A percentile compares a stretch with the other conserved stretches of the same genome.
Conservation (phyloP, 202 grass and related monocot genomes). For the Panicum virgatum region DNA sequence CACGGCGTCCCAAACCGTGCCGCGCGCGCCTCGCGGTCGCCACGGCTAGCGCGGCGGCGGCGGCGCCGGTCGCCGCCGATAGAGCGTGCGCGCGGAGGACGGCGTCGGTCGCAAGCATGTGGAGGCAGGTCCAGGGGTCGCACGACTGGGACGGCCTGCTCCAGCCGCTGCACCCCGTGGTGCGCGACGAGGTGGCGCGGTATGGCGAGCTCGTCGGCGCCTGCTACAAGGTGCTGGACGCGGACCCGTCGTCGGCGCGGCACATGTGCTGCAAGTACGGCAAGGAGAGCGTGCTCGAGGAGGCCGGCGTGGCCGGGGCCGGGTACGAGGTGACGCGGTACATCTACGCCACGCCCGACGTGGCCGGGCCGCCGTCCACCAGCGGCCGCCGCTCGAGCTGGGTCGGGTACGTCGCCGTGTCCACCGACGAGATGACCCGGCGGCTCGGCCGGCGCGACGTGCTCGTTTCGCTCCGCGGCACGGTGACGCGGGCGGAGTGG, state of each 20-base stretch:
- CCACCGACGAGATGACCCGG: conserved; percentile 52
- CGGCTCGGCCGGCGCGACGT: conserved; percentile 69
- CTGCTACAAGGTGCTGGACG: conserved; percentile 67
- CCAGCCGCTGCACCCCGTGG: conserved; percentile 37
- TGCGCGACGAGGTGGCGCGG: conserved; percentile 58
- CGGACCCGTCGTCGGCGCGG: conserved; percentile 46
- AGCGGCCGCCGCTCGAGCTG: conserved; percentile 42
- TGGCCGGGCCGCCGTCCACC: conserved; percentile 26
- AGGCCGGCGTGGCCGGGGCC: conserved; percentile 43
- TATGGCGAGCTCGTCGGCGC: conserved; percentile 72
- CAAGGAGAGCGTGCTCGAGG: conserved; percentile 48
- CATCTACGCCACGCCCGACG: conserved; percentile 66
- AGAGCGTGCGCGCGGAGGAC: not conserved
- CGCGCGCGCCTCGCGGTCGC: not conserved
- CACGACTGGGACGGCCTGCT: conserved; percentile 61
- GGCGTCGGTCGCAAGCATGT: conserved; percentile 41
- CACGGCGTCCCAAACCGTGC: not conserved
- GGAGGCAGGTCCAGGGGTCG: conserved; percentile 67
- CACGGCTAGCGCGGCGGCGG: not conserved
- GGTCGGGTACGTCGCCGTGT: conserved; percentile 80
- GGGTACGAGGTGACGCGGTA: conserved; percentile 77
- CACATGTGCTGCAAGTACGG: conserved; percentile 62
- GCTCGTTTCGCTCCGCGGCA: conserved; percentile 69
- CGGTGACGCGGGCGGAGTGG: conserved; percentile 68
- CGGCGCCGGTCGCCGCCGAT: not conserved